Conservation (phyloP, 2,329 filamentous ascomycete species). For the Furcasterigmium furcatum region DNA sequence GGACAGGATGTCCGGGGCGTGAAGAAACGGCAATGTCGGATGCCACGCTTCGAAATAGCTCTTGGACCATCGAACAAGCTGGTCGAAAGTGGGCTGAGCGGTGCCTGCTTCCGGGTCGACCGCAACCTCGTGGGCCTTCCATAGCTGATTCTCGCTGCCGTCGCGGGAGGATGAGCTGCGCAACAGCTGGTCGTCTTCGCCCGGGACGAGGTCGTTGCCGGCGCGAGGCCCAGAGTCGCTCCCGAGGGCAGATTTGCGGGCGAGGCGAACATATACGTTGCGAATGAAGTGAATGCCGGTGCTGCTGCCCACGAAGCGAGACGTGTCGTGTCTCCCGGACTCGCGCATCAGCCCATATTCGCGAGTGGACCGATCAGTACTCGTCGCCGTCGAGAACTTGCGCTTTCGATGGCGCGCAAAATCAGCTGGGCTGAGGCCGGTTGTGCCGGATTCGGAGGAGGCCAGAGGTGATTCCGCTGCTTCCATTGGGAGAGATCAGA, state of each 20-base stretch:
- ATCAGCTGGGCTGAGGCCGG: conserved; percentile 10
- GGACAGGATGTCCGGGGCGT: conserved; percentile 47
- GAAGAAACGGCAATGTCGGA: conserved; percentile 51
- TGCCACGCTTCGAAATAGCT: conserved; percentile 59
- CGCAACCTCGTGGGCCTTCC: conserved; percentile 30
- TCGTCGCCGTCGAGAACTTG: conserved; percentile 20
- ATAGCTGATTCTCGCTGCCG: conserved; percentile 22
- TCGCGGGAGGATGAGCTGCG: conserved; percentile 5
- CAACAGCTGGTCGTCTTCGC: conserved; percentile 50
- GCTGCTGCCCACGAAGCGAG: conserved; percentile 54
- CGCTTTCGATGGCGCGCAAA: conserved; percentile 22
- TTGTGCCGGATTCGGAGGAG: conserved; percentile 18
- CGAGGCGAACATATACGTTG: conserved; percentile 48
- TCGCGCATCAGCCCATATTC: conserved; percentile 46
- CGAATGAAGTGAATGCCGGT: conserved; percentile 59
- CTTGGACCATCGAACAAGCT: conserved; percentile 44
- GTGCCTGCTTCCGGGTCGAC: background rate
- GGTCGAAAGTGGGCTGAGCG: conserved; percentile 35
- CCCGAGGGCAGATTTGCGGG: conserved; percentile 17
- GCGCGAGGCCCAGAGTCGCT: conserved; percentile 5
- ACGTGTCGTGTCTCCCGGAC: conserved; percentile 38
- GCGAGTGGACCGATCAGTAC: conserved; percentile 19
- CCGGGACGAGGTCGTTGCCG: conserved; percentile 44
- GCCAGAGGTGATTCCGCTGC: conserved; percentile 22
- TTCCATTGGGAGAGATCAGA: conserved; percentile 15